Conservation (phyloP, 2,329 filamentous ascomycete species). For the Penicillium sp. region DNA sequence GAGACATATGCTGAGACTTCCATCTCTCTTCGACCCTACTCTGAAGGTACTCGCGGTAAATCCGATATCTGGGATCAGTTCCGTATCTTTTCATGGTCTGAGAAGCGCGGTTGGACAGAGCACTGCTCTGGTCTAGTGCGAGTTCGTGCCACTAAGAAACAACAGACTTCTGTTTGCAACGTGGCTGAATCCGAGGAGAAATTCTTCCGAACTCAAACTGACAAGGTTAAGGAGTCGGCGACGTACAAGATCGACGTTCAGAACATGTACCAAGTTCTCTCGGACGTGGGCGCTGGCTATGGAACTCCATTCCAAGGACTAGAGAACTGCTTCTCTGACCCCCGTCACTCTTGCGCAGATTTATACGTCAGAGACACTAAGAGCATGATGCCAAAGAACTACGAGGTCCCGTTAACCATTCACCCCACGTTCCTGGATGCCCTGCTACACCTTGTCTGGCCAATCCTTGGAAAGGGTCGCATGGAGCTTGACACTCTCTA, state of each 20-base stretch:
- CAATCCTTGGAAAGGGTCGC: slow-evolving; percentile 36
- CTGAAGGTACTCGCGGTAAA: slow-evolving; percentile 45
- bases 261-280: slow-evolving; percentile 53
- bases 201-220: slow-evolving; percentile 14
- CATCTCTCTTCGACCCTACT: slow-evolving; percentile 46
- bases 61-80: slow-evolving; percentile 34
- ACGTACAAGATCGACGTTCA: slow-evolving; percentile 34
- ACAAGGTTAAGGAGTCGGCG: slow-evolving; percentile 12
- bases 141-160: slow-evolving; percentile 21
- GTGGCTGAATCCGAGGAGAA: slow-evolving; percentile 16
- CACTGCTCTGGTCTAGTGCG: slow-evolving; percentile 35
- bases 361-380: slow-evolving; percentile 51
- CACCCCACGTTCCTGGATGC: slow-evolving; percentile 55
- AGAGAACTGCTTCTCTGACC: slow-evolving; percentile 49
- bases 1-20: slow-evolving; percentile 55
- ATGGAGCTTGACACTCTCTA: slow-evolving; percentile 37
- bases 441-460: slow-evolving; percentile 35
- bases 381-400: slow-evolving; percentile 50
- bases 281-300: slow-evolving; percentile 55
- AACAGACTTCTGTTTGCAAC: slow-evolving; percentile 21
- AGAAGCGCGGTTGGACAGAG: slow-evolving; percentile 31
- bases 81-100: slow-evolving; percentile 31
- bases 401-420: slow-evolving; percentile 51
- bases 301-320: slow-evolving; percentile 59
- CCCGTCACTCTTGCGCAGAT: slow-evolving; percentile 31